Conservation (phyloP, 2,329 filamentous ascomycete species). For the Paraphaeosphaeria sporulosa region DNA sequence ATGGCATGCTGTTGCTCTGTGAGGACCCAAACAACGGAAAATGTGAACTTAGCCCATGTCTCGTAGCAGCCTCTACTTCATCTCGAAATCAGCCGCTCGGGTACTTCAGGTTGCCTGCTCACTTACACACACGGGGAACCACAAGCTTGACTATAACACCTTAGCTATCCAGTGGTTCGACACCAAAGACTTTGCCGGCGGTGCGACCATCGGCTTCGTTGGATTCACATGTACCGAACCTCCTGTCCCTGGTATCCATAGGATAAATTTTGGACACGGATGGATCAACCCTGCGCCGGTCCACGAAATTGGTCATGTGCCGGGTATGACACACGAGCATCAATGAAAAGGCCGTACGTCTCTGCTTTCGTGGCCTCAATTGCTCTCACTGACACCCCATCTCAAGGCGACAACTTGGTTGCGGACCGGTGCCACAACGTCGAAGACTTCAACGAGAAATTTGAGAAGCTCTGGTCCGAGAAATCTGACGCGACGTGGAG, state of each 20-base stretch:
- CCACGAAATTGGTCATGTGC: conserved; percentile 10
- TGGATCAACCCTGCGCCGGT: background rate
- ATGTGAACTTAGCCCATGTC: background rate
- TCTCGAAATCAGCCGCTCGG: background rate
- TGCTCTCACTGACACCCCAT: background rate
- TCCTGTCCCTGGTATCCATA: background rate
- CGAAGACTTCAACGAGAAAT: background rate
- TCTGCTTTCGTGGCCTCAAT: too few species aligned
- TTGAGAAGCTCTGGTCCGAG: background rate
- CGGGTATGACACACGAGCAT: conserved; percentile 11
- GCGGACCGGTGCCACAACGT: conserved; percentile 12
- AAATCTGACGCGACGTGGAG: background rate
- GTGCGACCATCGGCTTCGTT: conserved; percentile 3
- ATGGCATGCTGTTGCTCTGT: background rate
- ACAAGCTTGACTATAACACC: background rate
- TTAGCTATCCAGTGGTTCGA: background rate
- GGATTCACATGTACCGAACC: background rate
- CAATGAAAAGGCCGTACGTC: conserved; percentile 10
- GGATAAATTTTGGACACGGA: background rate
- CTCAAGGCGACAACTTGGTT: background rate
- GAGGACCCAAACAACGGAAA: background rate
- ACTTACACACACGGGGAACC: background rate
- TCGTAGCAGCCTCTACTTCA: background rate
- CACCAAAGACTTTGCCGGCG: background rate
- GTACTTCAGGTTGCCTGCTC: background rate